phyloP scores from a whole-genome alignment of 2,329 filamentous ascomycete genomes.

The Beauveria bassiana region DNA sequence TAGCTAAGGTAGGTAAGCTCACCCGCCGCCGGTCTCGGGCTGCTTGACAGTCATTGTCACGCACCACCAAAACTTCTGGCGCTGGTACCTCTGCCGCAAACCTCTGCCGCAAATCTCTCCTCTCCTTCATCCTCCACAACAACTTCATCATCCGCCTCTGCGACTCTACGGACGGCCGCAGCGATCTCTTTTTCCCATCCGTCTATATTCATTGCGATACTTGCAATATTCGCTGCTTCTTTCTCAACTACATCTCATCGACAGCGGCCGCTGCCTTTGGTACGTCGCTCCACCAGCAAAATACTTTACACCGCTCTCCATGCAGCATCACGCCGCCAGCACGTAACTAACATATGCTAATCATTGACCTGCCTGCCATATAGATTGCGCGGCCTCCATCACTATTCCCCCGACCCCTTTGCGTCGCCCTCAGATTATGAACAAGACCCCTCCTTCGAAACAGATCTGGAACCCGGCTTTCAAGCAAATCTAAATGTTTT shows the following conservation, averaged over 20 bases:
- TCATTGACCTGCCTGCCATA: neutral
- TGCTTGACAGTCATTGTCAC: slow-evolving; percentile 1
- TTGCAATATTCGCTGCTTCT: neutral
- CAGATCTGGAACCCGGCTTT: slow-evolving; percentile 12
- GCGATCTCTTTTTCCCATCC: neutral
- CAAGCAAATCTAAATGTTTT: slow-evolving; percentile 11
- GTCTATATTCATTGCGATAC: neutral
- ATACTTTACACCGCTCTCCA: slow-evolving; percentile 4
- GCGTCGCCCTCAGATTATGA: slow-evolving; percentile 11
- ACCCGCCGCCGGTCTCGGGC: slow-evolving; percentile 10
- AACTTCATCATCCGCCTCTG: neutral
- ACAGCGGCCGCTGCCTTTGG: slow-evolving; percentile 8
- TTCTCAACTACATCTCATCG: neutral
- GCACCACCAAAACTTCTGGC: slow-evolving; percentile 6
- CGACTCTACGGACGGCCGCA: neutral
- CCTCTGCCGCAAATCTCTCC: neutral
- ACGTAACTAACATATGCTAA: neutral
- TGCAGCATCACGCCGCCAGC: neutral
- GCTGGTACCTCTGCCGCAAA: neutral
- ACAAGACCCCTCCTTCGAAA: slow-evolving; percentile 12
- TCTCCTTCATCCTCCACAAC: slow-evolving; percentile 3
- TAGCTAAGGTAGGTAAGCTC: neutral
- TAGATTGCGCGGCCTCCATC: slow-evolving; percentile 3
- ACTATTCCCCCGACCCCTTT: slow-evolving; percentile 6
- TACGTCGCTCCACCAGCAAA: neutral